A percentile compares a stretch with the other conserved stretches of the same genome.
phyloP scores from a whole-genome alignment of 257 asterid species.

The Craterostigma plantagineum region DNA sequence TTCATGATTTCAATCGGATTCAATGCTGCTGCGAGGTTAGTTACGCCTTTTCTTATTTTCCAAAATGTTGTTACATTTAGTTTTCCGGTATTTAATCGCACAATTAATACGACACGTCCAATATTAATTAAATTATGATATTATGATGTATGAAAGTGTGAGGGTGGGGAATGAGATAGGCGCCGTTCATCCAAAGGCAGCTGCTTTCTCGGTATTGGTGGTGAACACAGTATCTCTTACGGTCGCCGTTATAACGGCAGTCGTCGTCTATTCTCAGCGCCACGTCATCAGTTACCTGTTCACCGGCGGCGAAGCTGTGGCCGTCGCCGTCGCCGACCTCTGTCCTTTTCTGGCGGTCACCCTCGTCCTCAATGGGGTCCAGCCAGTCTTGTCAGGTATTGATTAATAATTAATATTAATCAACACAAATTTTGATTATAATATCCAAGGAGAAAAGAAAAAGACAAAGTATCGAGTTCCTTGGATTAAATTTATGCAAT shows the following conservation, averaged over 20 bases:
- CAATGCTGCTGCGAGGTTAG: slow-evolving; percentile 45
- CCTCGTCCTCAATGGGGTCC: slow-evolving; percentile 38
- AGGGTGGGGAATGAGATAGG: slow-evolving; percentile 50
- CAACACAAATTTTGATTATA: no score
- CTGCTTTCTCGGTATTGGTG: slow-evolving; percentile 28
- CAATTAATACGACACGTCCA: no score
- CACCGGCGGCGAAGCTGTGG: slow-evolving; percentile 37
- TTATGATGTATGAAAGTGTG: slow-evolving; percentile 19
- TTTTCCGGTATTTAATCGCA: no score
- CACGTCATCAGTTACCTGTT: slow-evolving; percentile 35
- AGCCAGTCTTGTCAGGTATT: slow-evolving; percentile 49
- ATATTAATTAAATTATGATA: neutral
- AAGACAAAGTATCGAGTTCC: no score
- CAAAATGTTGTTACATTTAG: neutral
- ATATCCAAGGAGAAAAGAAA: no score
- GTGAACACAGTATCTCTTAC: slow-evolving; percentile 22
- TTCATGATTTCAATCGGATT: slow-evolving; percentile 39
- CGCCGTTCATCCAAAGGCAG: slow-evolving; percentile 37
- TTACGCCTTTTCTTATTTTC: neutral
- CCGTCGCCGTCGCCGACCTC: slow-evolving; percentile 42
- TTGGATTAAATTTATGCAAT: no score
- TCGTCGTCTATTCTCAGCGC: slow-evolving; percentile 19
- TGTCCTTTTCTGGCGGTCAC: slow-evolving; percentile 39
- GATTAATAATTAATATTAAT: neutral
- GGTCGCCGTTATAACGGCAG: slow-evolving; percentile 20